Evolutionary conservation across 306 rosid genomes (phyloP).

Genomic region (Pyrus bretschneideri): DNA sequence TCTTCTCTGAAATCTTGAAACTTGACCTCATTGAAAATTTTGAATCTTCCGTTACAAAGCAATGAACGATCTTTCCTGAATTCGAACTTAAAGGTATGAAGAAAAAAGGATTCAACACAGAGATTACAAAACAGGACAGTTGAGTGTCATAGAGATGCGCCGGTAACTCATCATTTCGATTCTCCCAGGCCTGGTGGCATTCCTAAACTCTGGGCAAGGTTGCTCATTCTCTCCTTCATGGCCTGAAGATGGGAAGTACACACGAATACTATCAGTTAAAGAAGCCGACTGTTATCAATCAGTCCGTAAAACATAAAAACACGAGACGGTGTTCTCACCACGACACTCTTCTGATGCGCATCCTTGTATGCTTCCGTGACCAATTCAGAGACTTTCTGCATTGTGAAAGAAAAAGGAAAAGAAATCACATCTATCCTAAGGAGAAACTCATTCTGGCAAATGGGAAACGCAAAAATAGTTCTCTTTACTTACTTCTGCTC

Average conservation of each 20-base stretch:
- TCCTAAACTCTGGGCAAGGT: conserved; percentile 54
- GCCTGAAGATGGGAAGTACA: conserved; percentile 28
- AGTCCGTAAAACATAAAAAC: background rate
- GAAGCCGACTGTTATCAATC: background rate
- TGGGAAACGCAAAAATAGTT: background rate
- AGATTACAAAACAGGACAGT: background rate
- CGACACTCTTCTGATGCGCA: conserved; percentile 79
- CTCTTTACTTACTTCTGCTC: conserved; percentile 58
- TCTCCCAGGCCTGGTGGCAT: conserved; percentile 46
- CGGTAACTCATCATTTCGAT: background rate
- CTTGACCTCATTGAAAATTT: background rate
- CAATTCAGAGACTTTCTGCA: conserved; percentile 76
- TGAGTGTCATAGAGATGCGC: background rate
- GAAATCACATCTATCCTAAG: background rate
- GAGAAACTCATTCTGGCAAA: background rate
- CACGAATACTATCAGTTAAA: background rate
- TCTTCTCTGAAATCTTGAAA: too few relatives aligned
- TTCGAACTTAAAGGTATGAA: too few relatives aligned
- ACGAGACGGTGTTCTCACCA: conserved; percentile 28
- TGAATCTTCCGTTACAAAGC: background rate
- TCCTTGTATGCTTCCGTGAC: conserved; percentile 80
- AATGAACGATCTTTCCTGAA: background rate
- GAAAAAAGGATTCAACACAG: background rate
- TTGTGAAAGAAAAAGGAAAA: background rate
- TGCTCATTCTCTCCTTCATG: conserved; percentile 49